Evolutionary conservation across 192 early-diverging fungal genomes (phyloP).

Genomic region (Coemansia sp.): DNA sequence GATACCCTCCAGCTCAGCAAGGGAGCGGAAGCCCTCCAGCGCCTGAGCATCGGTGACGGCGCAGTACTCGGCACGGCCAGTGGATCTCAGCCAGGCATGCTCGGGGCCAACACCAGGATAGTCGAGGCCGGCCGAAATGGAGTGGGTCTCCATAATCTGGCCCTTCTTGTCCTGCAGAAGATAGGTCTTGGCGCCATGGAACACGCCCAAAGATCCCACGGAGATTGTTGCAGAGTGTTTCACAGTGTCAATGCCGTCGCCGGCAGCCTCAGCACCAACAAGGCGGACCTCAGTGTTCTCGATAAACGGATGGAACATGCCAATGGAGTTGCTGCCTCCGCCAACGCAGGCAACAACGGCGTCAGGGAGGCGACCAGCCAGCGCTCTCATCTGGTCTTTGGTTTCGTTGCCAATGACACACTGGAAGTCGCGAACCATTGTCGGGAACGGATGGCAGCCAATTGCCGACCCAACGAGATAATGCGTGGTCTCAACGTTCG

Average conservation of each 20-base stretch:
- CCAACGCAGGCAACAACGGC: constrained; percentile 95
- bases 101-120: constrained; percentile 99
- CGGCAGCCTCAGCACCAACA: constrained; percentile 94
- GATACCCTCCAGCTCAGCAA: constrained; percentile 81
- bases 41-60: constrained; percentile 82
- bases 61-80: constrained; percentile 79
- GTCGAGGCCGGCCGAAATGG: constrained; percentile 91
- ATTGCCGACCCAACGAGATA: constrained; percentile 97
- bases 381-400: constrained; percentile 76
- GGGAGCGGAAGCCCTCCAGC: constrained; percentile 76
- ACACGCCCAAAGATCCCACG: constrained; percentile 83
- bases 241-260: constrained; percentile 83
- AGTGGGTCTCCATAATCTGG: constrained; percentile 96
- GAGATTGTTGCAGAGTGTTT: constrained; percentile 89
- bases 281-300: constrained; percentile 83
- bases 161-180: constrained; percentile 93
- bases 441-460: constrained; percentile 97
- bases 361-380: constrained; percentile 85
- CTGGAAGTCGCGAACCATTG: constrained; percentile 97
- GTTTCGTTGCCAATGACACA: constrained; percentile 90
- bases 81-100: constrained; percentile 88
- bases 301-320: constrained; percentile 95
- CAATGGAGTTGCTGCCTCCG: constrained; percentile 96
- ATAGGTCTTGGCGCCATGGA: constrained; percentile 94
- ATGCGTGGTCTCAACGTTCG: constrained; percentile 91